Conservation (phyloP, 1,284 basidiomycete genomes). For the Ganoderma resinaceum region DNA sequence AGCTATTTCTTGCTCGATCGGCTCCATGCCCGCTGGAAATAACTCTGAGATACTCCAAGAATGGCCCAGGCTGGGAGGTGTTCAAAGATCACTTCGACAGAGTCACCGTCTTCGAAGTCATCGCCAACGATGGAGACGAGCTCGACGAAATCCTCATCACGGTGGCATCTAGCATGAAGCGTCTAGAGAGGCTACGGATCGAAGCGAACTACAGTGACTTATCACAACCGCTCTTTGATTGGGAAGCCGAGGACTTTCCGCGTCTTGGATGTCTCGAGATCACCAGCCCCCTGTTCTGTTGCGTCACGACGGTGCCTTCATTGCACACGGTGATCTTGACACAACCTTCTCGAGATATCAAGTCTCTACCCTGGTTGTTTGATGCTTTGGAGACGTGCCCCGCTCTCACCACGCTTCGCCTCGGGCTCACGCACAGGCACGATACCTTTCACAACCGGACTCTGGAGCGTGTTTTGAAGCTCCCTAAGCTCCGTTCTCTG, state of each 20-base stretch:
- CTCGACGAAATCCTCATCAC: neutral
- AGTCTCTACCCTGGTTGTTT: neutral
- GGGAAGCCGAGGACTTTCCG: neutral
- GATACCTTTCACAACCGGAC: neutral
- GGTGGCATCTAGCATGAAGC: neutral
- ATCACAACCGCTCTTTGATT: neutral
- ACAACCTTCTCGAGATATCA: neutral
- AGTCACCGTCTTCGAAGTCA: neutral
- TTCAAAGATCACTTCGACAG: neutral
- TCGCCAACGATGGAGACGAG: neutral
- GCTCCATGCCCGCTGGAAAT: neutral
- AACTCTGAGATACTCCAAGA: neutral
- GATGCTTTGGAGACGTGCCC: neutral
- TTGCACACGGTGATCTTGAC: neutral
- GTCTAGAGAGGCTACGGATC: neutral
- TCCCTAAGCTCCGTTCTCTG: neutral
- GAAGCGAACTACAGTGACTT: neutral
- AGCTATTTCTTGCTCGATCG: neutral
- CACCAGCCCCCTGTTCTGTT: neutral
- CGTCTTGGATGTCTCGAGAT: neutral
- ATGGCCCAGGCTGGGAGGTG: neutral
- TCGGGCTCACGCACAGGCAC: neutral
- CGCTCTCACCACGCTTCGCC: neutral
- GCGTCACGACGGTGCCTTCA: neutral
- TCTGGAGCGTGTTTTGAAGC: neutral